Evolutionary conservation across 352 stramenopile genomes (phyloP), one percentile per base, ranked within the genome.

Genomic region (Saprolegnia diclina): DNA sequence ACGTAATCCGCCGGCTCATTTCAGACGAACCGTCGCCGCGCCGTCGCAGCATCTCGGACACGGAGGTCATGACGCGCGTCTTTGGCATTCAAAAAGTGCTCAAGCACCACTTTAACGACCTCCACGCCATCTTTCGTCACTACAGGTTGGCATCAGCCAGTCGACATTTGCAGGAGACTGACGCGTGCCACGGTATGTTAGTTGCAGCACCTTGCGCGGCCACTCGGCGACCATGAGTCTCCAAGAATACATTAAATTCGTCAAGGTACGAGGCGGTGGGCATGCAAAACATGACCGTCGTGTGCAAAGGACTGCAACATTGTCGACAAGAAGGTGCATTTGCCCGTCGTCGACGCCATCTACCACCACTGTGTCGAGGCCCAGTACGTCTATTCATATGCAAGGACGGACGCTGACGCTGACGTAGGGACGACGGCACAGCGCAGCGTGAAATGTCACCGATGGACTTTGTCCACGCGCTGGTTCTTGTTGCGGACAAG

Each of bases 41-140:
- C 5, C 48, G 38, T 9, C 21, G 13, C 11, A 67, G 19, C 5
- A n/a, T 22, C 38, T 59, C n/a, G 1, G 52, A 56, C 54, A 78
- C 79, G 0, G 78, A 84, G 0, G 76, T 90, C 18, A 71, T 81
- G 9, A 67, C 78, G 16, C 71, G 72, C 50, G 80, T 76, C 5
- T 80, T 79, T 48, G 82, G 80, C 5, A 72, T 93, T 37, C 80
- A 80, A 7, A 79, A 75, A 9, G 74, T 79, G 32, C 71, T 93
- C 9, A 32, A 76, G 10, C 62, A 83, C 11, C 89, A 90, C 74
- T 86, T 78, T 77, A 89, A 86, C 56, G 85, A 93, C 59, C 72
- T 91, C 26, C 79, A 81, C 73, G 85, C 90, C 29, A 93, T 91
- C 52, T 93, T 91, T 74, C 89, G 88, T 59, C 81, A 93, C 70